A percentile compares a stretch with the other conserved stretches of the same genome.
Conservation (phyloP, 192 early-diverging fungal species). For the Backusella australiensis region DNA sequence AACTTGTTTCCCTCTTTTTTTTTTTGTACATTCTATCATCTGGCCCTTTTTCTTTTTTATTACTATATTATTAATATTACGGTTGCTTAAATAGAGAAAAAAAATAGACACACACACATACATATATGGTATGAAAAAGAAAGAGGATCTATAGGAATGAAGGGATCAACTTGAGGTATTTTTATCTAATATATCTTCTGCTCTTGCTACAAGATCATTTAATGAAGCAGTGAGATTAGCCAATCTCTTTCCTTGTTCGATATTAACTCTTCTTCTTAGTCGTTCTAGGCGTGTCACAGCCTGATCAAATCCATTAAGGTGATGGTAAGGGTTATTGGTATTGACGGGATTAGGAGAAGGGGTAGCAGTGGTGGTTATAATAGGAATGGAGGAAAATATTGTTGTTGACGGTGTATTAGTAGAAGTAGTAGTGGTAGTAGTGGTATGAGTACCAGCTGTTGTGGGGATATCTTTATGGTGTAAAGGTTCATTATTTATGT, state of each 20-base stretch:
- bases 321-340: neutral
- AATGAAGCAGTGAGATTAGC: constrained; percentile 4
- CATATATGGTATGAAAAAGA: neutral
- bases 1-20: too few species aligned
- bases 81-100: neutral
- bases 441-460: neutral
- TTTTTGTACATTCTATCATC: neutral
- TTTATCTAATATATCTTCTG: constrained; percentile 11
- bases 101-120: neutral
- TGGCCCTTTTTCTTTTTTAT: neutral
- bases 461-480: neutral
- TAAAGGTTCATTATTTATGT: neutral
- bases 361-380: neutral
- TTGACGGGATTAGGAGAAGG: neutral
- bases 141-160: neutral
- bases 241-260: neutral
- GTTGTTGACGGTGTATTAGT: neutral
- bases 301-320: constrained; percentile 5
- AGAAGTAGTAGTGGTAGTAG: neutral
- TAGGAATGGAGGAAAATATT: neutral
- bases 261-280: neutral
- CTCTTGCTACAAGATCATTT: constrained; percentile 1
- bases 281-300: constrained; percentile 8
- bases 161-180: neutral
- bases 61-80: neutral